A percentile compares a stretch with the other conserved stretches of the same genome.
Conservation (phyloP, 2,329 filamentous ascomycete species). For the Pseudopithomyces chartarum region DNA sequence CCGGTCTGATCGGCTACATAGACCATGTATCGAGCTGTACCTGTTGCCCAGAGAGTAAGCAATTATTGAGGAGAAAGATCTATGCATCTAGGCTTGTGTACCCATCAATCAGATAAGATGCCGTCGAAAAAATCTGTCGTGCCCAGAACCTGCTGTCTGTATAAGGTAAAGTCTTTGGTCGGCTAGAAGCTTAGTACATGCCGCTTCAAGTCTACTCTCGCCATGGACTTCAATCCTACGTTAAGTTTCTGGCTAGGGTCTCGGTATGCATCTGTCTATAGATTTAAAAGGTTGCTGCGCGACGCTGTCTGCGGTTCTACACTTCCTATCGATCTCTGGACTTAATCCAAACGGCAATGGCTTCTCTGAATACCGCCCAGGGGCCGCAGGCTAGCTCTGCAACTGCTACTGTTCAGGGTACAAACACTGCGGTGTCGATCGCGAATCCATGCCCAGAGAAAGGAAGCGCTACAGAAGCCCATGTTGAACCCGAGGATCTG, state of each 20-base stretch:
- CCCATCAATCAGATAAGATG: slow-evolving; percentile 4
- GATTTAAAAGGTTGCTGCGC: background rate
- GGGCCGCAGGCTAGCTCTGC: background rate
- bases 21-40: too few relatives aligned
- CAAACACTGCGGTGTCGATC: background rate
- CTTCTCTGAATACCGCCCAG: background rate
- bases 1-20: too few relatives aligned
- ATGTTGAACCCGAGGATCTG: background rate
- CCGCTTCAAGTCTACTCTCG: background rate
- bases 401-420: background rate
- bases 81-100: background rate
- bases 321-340: background rate
- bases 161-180: background rate
- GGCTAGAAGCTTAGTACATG: background rate
- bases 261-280: background rate
- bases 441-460: background rate
- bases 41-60: too few relatives aligned
- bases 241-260: background rate
- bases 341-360: background rate
- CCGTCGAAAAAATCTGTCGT: background rate
- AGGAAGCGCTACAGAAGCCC: background rate
- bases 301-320: background rate
- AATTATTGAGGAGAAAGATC: background rate
- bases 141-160: background rate
- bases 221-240: background rate